Evolutionary conservation across 352 stramenopile species (phyloP).

Genomic region (Blastocystis sp.): DNA sequence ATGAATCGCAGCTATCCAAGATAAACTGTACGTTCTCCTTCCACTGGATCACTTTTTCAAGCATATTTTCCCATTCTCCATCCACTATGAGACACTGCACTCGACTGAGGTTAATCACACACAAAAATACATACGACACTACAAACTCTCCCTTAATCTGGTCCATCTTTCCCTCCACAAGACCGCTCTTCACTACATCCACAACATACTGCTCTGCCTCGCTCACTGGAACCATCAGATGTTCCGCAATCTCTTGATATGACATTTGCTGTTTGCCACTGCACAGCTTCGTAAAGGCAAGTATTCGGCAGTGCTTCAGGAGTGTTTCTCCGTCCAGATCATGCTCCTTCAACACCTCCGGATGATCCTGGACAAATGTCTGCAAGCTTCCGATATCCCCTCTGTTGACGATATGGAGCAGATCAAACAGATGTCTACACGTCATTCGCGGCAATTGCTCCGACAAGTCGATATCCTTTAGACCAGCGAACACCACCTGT

Average conservation of each 20-base stretch:
- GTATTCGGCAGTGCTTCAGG: background rate
- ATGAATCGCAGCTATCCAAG: slow-evolving; percentile 20
- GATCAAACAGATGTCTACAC: background rate
- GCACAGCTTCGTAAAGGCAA: slow-evolving; percentile 24
- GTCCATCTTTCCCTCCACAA: slow-evolving; percentile 40
- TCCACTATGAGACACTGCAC: slow-evolving; percentile 16
- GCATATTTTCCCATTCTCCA: slow-evolving; percentile 57
- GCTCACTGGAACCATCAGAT: background rate
- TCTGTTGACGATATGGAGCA: slow-evolving; percentile 25
- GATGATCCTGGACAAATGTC: background rate
- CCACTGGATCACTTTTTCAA: background rate
- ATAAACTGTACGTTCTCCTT: slow-evolving; percentile 52
- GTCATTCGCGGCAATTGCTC: background rate
- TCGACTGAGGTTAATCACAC: background rate
- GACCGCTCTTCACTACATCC: background rate
- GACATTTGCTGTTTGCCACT: background rate
- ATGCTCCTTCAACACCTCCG: background rate
- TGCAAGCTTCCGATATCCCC: background rate
- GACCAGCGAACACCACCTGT: background rate
- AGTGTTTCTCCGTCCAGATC: background rate
- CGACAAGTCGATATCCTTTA: background rate
- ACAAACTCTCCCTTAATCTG: slow-evolving; percentile 52
- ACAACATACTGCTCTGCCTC: slow-evolving; percentile 27
- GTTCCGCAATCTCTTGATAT: slow-evolving; percentile 22
- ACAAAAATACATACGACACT: background rate